Base-by-base conservation (phyloP, 2,329 filamentous ascomycete genomes). In the Exserohilum turcica region DNA sequence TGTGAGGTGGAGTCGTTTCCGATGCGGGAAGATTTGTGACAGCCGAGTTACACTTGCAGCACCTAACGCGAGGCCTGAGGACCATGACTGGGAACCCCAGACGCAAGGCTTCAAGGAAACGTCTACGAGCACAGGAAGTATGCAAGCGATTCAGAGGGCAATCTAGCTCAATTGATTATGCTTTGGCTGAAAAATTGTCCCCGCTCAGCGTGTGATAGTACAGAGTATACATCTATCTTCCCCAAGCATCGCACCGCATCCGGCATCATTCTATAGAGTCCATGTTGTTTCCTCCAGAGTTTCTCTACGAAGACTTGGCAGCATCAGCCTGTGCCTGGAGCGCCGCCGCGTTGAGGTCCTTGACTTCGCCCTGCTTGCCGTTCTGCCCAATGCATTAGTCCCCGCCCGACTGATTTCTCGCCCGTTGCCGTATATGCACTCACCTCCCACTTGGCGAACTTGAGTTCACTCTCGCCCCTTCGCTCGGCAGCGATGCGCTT, bases 401-500 rank as follows among this genome's bases (percentile, higher is more conserved):
- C 40, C 18, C 15, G 24, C 74, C 69, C 48, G 60, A 50, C 45
- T 36, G 24, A 31, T 32, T 35, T 50, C 42, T 38, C 21, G n/a
- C 37, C 39, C 44, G 8, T 21, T 27, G 45, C 32, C 18, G 31
- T 39, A 16, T 50, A 39, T 32, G 38, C 39, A 85, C 90, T 85
- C 80, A 99, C 94, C 86, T 91, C 83, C 94, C 94, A 99, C 85
- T 93, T 95, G 67, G 91, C 83, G 73, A 97, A 95, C 79, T 87
- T 87, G 70, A 99, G 80, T 50, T 97, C 93, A 80, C 88, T 88
- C 79, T 92, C 86, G 74, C 92, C 92, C 76, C 94, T 87, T 76
- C 91, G 88, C 86, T 97, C 94, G 63, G 92, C 92, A 66, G 77
- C 77, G 66, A 97, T 78, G 81, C 94, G 87, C 83, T 92, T 89